Evolutionary conservation across 2,329 filamentous ascomycete genomes (phyloP).

Genomic region (Acrodontium crateriforme): DNA sequence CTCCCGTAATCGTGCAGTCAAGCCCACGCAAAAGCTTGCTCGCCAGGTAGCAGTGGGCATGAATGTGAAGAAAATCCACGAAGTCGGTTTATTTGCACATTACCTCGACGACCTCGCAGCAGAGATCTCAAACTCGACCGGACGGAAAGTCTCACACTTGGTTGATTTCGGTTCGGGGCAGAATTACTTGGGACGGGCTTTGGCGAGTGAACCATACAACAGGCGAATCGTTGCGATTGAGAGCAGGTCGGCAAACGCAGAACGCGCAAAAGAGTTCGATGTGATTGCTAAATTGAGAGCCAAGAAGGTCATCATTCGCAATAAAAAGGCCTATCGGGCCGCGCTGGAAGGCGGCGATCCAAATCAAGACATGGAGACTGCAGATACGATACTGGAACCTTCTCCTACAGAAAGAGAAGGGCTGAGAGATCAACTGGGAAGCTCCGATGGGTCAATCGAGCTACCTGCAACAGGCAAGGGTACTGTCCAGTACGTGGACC

Average conservation of each 20-base stretch:
- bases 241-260: conserved; percentile 72
- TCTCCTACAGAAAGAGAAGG: conserved; percentile 6
- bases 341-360: conserved; percentile 14
- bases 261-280: conserved; percentile 72
- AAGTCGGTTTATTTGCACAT: conserved; percentile 79
- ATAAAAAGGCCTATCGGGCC: conserved; percentile 64
- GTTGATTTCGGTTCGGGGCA: conserved; percentile 95
- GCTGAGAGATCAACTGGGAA: conserved; percentile 2
- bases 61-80: conserved; percentile 91
- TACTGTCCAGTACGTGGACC: conserved; percentile 64
- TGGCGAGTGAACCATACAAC: conserved; percentile 77
- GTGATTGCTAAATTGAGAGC: conserved; percentile 63
- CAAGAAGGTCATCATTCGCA: conserved; percentile 59
- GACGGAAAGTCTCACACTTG: conserved; percentile 57
- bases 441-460: conserved; percentile 28
- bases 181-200: conserved; percentile 81
- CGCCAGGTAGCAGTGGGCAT: conserved; percentile 72
- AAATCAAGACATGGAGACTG: conserved; percentile 10
- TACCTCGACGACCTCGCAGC: conserved; percentile 59
- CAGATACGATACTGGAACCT: no score
- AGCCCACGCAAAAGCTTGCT: conserved; percentile 43
- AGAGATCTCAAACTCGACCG: conserved; percentile 36
- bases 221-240: conserved; percentile 83
- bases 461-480: conserved; percentile 48
- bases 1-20: conserved; percentile 17